Evolutionary conservation across 768 basidiomycete genomes (phyloP).

Genomic region (Gelatoporia subvermispora): DNA sequence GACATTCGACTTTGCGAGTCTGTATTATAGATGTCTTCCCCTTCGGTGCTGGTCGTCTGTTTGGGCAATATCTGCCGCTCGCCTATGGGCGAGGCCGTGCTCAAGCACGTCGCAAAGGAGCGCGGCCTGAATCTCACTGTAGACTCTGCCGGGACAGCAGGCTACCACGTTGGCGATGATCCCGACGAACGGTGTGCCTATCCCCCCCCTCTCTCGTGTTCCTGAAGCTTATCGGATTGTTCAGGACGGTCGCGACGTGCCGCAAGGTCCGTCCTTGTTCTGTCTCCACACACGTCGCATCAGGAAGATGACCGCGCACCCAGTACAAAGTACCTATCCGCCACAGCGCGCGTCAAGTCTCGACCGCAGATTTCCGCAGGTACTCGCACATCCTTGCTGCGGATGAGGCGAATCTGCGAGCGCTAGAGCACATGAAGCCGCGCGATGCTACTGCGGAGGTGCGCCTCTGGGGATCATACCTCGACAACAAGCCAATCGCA

Average conservation of each 20-base stretch:
- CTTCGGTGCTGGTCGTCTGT: constrained; percentile 68
- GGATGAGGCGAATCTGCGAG: constrained; percentile 69
- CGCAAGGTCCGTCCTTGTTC: constrained; percentile 44
- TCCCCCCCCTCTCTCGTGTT: neutral
- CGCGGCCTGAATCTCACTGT: constrained; percentile 65
- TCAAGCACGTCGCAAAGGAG: constrained; percentile 60
- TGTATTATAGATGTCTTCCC: neutral
- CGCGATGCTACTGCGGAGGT: constrained; percentile 55
- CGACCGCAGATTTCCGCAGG: constrained; percentile 56
- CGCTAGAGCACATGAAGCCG: constrained; percentile 48
- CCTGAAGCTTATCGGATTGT: neutral
- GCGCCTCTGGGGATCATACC: constrained; percentile 76
- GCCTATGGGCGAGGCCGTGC: constrained; percentile 89
- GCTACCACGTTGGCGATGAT: constrained; percentile 78
- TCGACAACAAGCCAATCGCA: constrained; percentile 63
- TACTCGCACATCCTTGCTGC: constrained; percentile 88
- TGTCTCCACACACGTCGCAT: neutral
- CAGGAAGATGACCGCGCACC: constrained; percentile 1
- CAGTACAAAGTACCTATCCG: constrained; percentile 72
- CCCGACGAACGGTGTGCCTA: constrained; percentile 72
- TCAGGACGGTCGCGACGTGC: constrained; percentile 67
- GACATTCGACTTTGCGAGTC: too few relatives aligned
- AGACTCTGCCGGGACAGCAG: constrained; percentile 82
- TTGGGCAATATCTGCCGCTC: constrained; percentile 86
- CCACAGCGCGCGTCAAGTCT: constrained; percentile 63